Percentiles rank a stretch among this genome's conserved stretches.
These are phyloP conservation scores for Malbranchea zuffiana DNA, from an alignment of 2,329 filamentous ascomycete species.

Conservation along the genomic window DNA sequence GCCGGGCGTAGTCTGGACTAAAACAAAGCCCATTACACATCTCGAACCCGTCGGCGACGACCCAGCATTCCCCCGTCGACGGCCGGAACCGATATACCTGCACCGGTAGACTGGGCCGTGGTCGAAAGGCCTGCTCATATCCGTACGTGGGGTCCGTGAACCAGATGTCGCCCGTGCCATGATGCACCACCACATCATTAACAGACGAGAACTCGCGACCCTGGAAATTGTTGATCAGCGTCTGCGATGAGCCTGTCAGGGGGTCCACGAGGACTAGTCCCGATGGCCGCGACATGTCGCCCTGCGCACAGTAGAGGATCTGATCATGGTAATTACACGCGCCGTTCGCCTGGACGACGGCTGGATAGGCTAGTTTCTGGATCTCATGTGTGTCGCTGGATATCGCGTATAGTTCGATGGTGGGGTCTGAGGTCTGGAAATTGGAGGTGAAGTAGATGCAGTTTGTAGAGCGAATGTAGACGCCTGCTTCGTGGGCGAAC, in stretches of 20 bases:
- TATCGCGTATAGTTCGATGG: constrained; percentile 20
- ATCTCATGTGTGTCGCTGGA: constrained; percentile 10
- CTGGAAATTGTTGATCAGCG: constrained; percentile 25
- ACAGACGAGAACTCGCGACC: constrained; percentile 30
- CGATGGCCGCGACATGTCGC: constrained; percentile 19
- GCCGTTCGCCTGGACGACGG: constrained; percentile 13
- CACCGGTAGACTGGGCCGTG: constrained; percentile 24
- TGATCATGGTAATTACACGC: constrained; percentile 20
- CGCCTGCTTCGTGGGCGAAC: constrained; percentile 42
- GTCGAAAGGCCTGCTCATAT: constrained; percentile 27
- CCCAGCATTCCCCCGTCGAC: constrained; percentile 23
- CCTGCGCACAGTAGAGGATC: constrained; percentile 36
- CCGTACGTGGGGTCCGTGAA: constrained; percentile 33
- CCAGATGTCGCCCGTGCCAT: constrained; percentile 27
- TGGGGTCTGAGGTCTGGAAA: constrained; percentile 15
- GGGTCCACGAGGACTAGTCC: constrained; percentile 19
- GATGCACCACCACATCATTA: constrained; percentile 30
- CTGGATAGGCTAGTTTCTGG: constrained; percentile 12
- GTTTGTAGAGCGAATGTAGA: constrained; percentile 26
- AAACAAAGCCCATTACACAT: constrained; percentile 37
- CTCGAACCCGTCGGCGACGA: constrained; percentile 31
- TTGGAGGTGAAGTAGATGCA: constrained; percentile 33
- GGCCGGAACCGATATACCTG: constrained; percentile 33
- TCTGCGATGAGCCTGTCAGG: constrained; percentile 18
- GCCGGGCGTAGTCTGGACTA: constrained; percentile 28